These are phyloP conservation scores for Hordeum pubiflorum DNA, from an alignment of 202 grass and related monocot genomes.

Conservation along the genomic window DNA sequence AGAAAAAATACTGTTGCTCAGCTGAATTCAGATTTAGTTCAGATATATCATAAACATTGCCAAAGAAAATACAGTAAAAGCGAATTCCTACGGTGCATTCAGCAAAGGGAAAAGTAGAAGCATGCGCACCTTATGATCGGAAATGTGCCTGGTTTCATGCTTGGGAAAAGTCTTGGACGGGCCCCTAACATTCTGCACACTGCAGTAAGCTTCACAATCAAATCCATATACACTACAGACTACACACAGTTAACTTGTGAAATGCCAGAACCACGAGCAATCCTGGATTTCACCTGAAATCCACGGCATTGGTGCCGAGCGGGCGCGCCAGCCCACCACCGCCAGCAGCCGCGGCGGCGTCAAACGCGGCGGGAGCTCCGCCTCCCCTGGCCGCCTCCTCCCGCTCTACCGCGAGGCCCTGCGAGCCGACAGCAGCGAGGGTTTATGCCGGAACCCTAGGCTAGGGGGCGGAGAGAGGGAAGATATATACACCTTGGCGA, in stretches of 20 bases:
- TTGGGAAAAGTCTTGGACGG: constrained; percentile 79
- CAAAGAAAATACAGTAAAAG: not conserved
- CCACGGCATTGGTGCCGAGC: constrained; percentile 30
- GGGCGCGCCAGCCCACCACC: constrained; percentile 20
- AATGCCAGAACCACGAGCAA: not conserved
- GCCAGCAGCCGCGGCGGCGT: constrained; percentile 3
- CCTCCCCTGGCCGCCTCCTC: constrained; percentile 49
- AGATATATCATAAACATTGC: not conserved
- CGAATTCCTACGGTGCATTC: not conserved
- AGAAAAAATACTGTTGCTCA: not conserved
- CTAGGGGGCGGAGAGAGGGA: not conserved
- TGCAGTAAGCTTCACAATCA: constrained; percentile 16
- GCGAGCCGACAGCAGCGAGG: constrained; percentile 23
- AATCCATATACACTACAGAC: not conserved
- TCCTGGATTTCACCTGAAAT: constrained; percentile 56
- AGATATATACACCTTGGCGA: constrained; percentile 54
- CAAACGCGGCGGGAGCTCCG: constrained; percentile 38
- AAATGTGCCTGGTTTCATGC: constrained; percentile 66
- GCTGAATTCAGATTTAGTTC: not conserved
- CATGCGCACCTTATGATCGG: constrained; percentile 70
- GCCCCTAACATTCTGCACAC: constrained; percentile 58
- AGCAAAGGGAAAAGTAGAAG: not conserved
- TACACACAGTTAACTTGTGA: not conserved
- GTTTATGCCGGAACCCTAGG: constrained; percentile 18
- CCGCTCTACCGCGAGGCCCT: constrained; percentile 80